Evolutionary conservation across 2,329 filamentous ascomycete species (phyloP), one percentile per base, ranked within the genome.

Genomic region (Colletotrichum magnum): DNA sequence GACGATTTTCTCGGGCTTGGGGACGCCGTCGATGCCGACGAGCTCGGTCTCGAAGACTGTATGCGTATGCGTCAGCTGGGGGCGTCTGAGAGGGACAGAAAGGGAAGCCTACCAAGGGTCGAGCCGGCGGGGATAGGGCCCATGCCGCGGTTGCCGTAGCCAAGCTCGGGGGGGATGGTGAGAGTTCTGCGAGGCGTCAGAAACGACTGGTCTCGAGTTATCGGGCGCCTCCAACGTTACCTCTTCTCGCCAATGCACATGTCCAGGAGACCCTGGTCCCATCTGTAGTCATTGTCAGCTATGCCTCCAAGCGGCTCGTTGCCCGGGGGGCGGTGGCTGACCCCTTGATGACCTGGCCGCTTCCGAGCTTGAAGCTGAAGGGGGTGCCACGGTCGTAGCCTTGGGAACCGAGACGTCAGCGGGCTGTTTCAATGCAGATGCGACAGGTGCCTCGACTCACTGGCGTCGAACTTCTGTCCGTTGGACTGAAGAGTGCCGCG

Each of bases 241-340:
- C 88, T 89, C 86, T 95, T 95, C 86, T 98, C 95, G 71, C 96
- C 95, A 75, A 97, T 92, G 82, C 96, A 98, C 95, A 98, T 98
- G 77, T 93, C 93, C 62, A 96, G 75, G 47, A 98, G 87, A 58
- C 95, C 95, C 78, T 97, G 82, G 76, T 98, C 95, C 95, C 95
- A 98, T 77, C 91, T 93, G 71, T 52, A 63, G 26, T 4, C 28
- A 47, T 71, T 18, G 74, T 75, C 74, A 75, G 73, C 50, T 67
- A 48, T 43, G 7, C 5, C 21, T 1, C 36, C 9, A 24, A 24
- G 6, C 18, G 39, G 47, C 32, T 45, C 15, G 43, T 60, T 1
- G 47, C 13, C 24, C 43, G 13, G 16, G 43, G 28, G 53, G 28
- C 9, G 24, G 18, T 16, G 39, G 86, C 89, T 76, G 78, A 94